A percentile compares a stretch with the other conserved stretches of the same genome.
phyloP scores from a whole-genome alignment of 257 asterid genomes.

The Fraxinus excelsior region DNA sequence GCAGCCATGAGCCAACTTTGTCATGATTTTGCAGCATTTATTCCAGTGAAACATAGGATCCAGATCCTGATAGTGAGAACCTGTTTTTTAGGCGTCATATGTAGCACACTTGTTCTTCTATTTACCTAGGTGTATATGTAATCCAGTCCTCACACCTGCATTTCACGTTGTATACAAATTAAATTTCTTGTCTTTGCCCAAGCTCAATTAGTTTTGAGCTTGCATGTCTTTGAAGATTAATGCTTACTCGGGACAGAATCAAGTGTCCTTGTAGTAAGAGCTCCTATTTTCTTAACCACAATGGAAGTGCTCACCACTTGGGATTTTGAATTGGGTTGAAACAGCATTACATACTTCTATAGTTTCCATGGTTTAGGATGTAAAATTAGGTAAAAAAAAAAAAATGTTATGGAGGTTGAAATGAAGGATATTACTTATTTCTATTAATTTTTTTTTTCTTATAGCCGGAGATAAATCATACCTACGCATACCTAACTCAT shows the following conservation, averaged over 20 bases:
- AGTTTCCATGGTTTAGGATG: not conserved
- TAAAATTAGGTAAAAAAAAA: not conserved
- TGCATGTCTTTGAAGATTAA: not conserved
- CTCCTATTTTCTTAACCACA: not conserved
- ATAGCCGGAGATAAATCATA: not conserved
- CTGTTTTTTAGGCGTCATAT: not conserved
- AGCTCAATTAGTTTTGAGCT: too few species aligned
- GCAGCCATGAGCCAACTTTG: not conserved
- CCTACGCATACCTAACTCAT: constrained; percentile 26
- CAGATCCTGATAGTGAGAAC: not conserved
- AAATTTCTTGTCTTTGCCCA: too few species aligned
- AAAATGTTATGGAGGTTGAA: not conserved
- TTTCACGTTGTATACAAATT: not conserved
- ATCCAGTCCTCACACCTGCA: not conserved
- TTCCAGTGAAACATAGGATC: not conserved
- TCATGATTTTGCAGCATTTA: not conserved
- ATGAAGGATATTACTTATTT: not conserved
- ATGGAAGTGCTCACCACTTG: not conserved
- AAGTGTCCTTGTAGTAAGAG: not conserved
- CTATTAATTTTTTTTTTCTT: constrained; percentile 16
- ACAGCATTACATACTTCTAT: not conserved
- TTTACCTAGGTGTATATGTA: not conserved
- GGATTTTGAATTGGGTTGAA: not conserved
- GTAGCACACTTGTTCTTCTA: not conserved
- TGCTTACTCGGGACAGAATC: not conserved